Conservation (phyloP, 2,329 filamentous ascomycete genomes). For the Diaporthe ampelina region DNA sequence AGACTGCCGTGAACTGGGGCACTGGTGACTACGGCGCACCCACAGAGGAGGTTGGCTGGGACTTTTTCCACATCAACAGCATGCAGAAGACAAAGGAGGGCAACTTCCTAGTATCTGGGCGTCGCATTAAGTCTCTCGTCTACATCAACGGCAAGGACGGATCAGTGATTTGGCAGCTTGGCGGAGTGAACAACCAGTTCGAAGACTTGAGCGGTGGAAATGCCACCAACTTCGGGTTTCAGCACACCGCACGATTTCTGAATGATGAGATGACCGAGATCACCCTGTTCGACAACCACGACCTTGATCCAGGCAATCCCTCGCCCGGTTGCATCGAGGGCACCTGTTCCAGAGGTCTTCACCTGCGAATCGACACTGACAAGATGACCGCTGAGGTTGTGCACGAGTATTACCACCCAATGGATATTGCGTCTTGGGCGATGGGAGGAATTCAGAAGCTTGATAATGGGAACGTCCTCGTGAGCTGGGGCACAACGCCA, state of each 20-base stretch:
- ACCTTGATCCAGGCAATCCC: slow-evolving; percentile 46
- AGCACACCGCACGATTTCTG: slow-evolving; percentile 60
- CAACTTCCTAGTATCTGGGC: slow-evolving; percentile 68
- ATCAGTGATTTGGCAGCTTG: slow-evolving; percentile 64
- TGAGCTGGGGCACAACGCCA: slow-evolving; percentile 62
- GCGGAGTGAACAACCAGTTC: slow-evolving; percentile 63
- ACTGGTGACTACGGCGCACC: slow-evolving; percentile 37
- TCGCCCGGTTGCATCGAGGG: slow-evolving; percentile 37
- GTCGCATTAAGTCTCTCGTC: slow-evolving; percentile 51
- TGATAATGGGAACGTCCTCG: slow-evolving; percentile 53
- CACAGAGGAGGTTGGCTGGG: slow-evolving; percentile 55
- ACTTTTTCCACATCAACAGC: slow-evolving; percentile 71
- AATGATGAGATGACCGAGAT: slow-evolving; percentile 53
- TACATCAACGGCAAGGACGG: slow-evolving; percentile 62
- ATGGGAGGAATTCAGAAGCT: slow-evolving; percentile 41
- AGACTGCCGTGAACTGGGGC: slow-evolving; percentile 41
- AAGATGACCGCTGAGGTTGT: slow-evolving; percentile 59
- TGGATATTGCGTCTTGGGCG: slow-evolving; percentile 40
- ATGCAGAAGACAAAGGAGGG: slow-evolving; percentile 64
- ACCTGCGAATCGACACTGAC: slow-evolving; percentile 52
- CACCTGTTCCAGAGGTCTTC: slow-evolving; percentile 45
- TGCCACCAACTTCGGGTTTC: slow-evolving; percentile 60
- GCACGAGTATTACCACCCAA: slow-evolving; percentile 53
- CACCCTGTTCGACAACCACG: slow-evolving; percentile 63
- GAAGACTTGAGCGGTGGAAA: slow-evolving; percentile 50